Conservation (phyloP, 306 rosid species). For the Potentilla sterilis region DNA sequence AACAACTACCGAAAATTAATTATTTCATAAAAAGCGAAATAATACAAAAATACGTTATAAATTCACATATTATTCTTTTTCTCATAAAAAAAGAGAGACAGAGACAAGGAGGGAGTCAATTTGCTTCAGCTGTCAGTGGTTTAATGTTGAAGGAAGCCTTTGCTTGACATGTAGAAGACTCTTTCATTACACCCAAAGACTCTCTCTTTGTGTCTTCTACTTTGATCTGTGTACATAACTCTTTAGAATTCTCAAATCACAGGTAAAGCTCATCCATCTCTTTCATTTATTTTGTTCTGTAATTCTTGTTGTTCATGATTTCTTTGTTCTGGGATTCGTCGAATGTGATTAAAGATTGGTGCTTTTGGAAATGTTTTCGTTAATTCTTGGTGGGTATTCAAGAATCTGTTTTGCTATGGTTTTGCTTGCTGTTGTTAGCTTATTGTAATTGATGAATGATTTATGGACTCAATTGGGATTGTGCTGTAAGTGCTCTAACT, state of each 20-base stretch:
- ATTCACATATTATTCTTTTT: background rate
- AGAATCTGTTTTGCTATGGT: slow-evolving; percentile 11
- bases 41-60: background rate
- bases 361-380: background rate
- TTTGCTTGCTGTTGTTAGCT: background rate
- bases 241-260: slow-evolving; percentile 16
- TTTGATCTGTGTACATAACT: slow-evolving; percentile 26
- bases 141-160: slow-evolving; percentile 36
- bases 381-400: slow-evolving; percentile 16
- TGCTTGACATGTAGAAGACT: slow-evolving; percentile 38
- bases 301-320: slow-evolving; percentile 2
- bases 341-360: background rate
- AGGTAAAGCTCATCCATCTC: slow-evolving; percentile 35
- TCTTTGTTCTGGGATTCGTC: slow-evolving; percentile 19
- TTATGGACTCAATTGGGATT: slow-evolving; percentile 16
- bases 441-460: background rate
- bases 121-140: slow-evolving; percentile 26
- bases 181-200: slow-evolving; percentile 7
- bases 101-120: slow-evolving; percentile 31
- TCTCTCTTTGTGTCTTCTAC: slow-evolving; percentile 21
- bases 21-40: background rate
- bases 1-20: background rate
- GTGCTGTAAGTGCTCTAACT: background rate
- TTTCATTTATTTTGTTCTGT: background rate
- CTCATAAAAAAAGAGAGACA: background rate